A percentile compares a stretch with the other conserved stretches of the same genome.
Conservation (phyloP, 192 early-diverging fungal species). For the Chytriomyces sp. region DNA sequence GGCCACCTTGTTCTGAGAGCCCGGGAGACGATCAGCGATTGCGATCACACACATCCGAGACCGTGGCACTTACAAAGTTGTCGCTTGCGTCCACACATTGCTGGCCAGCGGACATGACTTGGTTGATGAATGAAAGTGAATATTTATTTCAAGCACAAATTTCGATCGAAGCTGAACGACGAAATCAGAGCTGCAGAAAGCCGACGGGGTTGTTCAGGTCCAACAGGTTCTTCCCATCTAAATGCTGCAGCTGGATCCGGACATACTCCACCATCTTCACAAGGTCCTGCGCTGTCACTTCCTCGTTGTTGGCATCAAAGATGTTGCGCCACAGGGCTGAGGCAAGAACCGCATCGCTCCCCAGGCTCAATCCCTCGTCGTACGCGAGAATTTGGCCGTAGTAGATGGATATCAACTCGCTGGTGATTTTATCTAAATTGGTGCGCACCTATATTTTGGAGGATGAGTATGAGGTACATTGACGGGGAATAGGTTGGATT, state of each 20-base stretch:
- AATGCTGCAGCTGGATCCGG: constrained; percentile 38
- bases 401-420: constrained; percentile 82
- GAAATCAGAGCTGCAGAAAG: background rate
- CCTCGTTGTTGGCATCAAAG: constrained; percentile 11
- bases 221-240: constrained; percentile 29
- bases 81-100: background rate
- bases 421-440: constrained; percentile 74
- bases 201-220: constrained; percentile 11
- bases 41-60: background rate
- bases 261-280: constrained; percentile 37
- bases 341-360: constrained; percentile 85
- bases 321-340: constrained; percentile 80
- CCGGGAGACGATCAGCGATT: background rate
- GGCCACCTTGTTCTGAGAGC: background rate
- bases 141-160: background rate
- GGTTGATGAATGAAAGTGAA: background rate
- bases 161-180: background rate
- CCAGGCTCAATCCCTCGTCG: constrained; percentile 84
- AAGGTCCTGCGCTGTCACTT: constrained; percentile 29
- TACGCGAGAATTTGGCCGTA: constrained; percentile 89
- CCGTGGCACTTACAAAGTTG: background rate
- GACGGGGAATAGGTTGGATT: constrained; percentile 13
- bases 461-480: background rate
- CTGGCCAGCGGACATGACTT: background rate
- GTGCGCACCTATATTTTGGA: constrained; percentile 50